Evolutionary conservation across 176 grass and related monocot genomes (phyloP).

Genomic region (Cenchrus fungigraminus): DNA sequence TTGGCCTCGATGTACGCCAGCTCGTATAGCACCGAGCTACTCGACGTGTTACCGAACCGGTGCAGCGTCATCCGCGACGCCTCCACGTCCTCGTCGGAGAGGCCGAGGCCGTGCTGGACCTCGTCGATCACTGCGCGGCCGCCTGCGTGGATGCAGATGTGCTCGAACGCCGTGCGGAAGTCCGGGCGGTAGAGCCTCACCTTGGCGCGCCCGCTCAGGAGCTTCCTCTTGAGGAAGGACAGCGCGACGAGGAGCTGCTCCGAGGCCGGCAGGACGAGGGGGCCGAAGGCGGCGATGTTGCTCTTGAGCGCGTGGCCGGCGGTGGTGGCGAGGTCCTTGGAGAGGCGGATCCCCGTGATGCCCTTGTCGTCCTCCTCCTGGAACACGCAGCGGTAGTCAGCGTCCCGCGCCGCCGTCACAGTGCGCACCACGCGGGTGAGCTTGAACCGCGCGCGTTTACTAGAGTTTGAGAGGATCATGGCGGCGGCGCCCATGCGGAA

Average conservation of each 20-base stretch:
- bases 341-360: constrained; percentile 50
- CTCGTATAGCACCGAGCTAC: constrained; percentile 52
- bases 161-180: constrained; percentile 76
- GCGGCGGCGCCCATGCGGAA: constrained; percentile 64
- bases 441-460: constrained; percentile 23
- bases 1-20: constrained; percentile 47
- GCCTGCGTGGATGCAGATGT: constrained; percentile 78
- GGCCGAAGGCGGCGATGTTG: constrained; percentile 45
- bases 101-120: constrained; percentile 39
- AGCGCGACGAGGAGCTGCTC: constrained; percentile 50
- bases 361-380: constrained; percentile 61
- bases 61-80: constrained; percentile 57
- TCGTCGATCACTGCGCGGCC: constrained; percentile 44
- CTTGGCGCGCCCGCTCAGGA: constrained; percentile 31
- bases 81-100: constrained; percentile 48
- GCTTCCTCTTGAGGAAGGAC: constrained; percentile 38
- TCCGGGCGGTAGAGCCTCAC: constrained; percentile 49
- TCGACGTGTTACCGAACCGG: constrained; percentile 48
- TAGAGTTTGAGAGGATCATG: constrained; percentile 47
- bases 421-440: constrained; percentile 30
- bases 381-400: constrained; percentile 46
- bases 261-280: constrained; percentile 44
- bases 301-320: constrained; percentile 47
- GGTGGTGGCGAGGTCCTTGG: constrained; percentile 49
- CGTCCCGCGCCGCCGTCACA: constrained; percentile 43